Evolutionary conservation across 306 rosid species (phyloP).

Genomic region (Medicago truncatula): DNA sequence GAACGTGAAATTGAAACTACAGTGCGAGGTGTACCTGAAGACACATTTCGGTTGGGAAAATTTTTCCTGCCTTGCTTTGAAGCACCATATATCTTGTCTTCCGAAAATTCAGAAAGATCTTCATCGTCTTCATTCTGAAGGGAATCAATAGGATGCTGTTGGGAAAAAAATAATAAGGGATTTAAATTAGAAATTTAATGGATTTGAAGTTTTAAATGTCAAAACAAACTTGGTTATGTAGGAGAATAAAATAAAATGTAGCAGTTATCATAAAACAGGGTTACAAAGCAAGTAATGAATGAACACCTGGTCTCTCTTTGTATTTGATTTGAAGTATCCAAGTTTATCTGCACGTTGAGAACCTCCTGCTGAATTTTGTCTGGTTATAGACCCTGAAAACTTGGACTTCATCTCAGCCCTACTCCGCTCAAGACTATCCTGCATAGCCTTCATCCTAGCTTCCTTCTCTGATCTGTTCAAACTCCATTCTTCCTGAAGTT

Average conservation of each 20-base stretch:
- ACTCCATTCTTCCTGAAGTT: conserved; percentile 87
- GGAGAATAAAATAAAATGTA: conserved; percentile 29
- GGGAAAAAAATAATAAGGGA: conserved; percentile 37
- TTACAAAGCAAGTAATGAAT: conserved; percentile 30
- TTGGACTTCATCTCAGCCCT: conserved; percentile 82
- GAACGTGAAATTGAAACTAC: conserved; percentile 59
- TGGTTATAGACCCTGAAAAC: conserved; percentile 71
- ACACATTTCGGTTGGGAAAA: conserved; percentile 57
- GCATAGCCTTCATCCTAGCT: conserved; percentile 95
- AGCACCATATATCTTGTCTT: conserved; percentile 55
- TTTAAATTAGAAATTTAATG: conserved; percentile 34
- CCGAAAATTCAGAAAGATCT: conserved; percentile 68
- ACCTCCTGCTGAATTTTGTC: conserved; percentile 60
- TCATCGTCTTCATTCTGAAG: conserved; percentile 78
- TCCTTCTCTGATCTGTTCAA: conserved; percentile 86
- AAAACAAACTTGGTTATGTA: conserved; percentile 26
- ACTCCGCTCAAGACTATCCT: conserved; percentile 86
- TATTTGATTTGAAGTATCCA: conserved; percentile 68
- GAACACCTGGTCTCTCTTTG: conserved; percentile 80
- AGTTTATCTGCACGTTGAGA: conserved; percentile 74
- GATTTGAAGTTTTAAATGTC: conserved; percentile 29
- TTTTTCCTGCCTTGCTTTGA: conserved; percentile 68
- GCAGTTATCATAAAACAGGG: conserved; percentile 42
- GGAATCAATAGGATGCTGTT: conserved; percentile 78
- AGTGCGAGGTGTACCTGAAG: conserved; percentile 66